A percentile compares a stretch with the other conserved stretches of the same genome.
Evolutionary conservation across 1,139 yeast species (phyloP).

Genomic region (Williopsis jadinii): DNA sequence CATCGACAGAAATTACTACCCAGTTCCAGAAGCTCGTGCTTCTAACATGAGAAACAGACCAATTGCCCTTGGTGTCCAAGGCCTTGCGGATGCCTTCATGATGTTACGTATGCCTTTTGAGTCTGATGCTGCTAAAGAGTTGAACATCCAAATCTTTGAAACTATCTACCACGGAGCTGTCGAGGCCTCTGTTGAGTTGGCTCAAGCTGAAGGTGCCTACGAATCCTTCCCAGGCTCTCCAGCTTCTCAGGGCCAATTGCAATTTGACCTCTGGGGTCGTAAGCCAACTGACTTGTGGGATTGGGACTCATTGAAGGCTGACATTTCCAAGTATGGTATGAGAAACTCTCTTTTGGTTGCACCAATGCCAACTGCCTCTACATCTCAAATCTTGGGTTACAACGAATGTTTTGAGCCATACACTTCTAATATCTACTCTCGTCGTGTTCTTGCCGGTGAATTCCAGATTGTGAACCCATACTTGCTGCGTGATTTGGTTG

Average conservation of each 20-base stretch:
- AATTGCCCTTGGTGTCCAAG: slow-evolving; percentile 86
- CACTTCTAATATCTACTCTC: slow-evolving; percentile 78
- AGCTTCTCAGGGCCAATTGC: slow-evolving; percentile 69
- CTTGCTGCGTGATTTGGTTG: slow-evolving; percentile 72
- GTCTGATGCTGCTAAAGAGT: slow-evolving; percentile 59
- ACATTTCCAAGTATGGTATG: slow-evolving; percentile 54
- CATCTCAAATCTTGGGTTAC: slow-evolving; percentile 83
- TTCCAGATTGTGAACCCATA: slow-evolving; percentile 83
- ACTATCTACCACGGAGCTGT: slow-evolving; percentile 85
- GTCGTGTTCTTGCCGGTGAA: slow-evolving; percentile 85
- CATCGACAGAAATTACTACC: slow-evolving; percentile 74
- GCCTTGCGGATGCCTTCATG: slow-evolving; percentile 78
- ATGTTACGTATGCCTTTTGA: slow-evolving; percentile 73
- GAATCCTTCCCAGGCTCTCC: slow-evolving; percentile 71
- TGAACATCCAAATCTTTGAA: slow-evolving; percentile 78
- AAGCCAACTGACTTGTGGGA: slow-evolving; percentile 36
- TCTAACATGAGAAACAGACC: slow-evolving; percentile 79
- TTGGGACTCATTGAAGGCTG: slow-evolving; percentile 63
- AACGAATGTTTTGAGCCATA: slow-evolving; percentile 91
- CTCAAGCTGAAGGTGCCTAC: slow-evolving; percentile 57
- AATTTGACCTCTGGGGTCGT: slow-evolving; percentile 70
- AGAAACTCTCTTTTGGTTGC: slow-evolving; percentile 82
- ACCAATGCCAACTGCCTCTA: slow-evolving; percentile 96
- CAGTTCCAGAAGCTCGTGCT: slow-evolving; percentile 58
- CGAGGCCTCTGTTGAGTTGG: slow-evolving; percentile 73